Evolutionary conservation across 1,139 yeast genomes (phyloP).

Genomic region (Hemisphaericaspora subhashii): DNA sequence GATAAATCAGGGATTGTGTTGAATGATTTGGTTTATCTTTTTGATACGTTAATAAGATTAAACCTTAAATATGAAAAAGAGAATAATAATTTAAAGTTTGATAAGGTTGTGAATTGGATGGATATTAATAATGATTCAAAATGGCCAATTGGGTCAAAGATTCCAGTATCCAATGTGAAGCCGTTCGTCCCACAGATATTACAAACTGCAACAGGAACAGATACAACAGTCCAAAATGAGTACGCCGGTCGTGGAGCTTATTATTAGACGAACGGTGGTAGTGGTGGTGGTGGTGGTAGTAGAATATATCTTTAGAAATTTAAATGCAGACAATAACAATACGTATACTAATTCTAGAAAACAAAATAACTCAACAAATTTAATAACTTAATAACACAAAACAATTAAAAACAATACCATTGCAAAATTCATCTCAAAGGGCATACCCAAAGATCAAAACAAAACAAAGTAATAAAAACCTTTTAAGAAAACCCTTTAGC

Average conservation of each 20-base stretch:
- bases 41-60: conserved; percentile 39
- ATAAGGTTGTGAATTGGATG: conserved; percentile 36
- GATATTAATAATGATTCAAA: conserved; percentile 40
- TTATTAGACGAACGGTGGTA: too few species aligned
- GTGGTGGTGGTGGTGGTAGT: too few species aligned
- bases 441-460: too few species aligned
- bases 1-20: conserved; percentile 37
- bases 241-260: conserved; percentile 16
- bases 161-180: conserved; percentile 28
- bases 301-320: too few species aligned
- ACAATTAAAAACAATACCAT: too few species aligned
- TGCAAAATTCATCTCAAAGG: too few species aligned
- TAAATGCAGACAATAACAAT: too few species aligned
- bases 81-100: conserved; percentile 42
- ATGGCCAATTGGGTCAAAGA: conserved; percentile 47
- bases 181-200: conserved; percentile 14
- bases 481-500: too few species aligned
- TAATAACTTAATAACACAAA: too few species aligned
- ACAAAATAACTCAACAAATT: too few species aligned
- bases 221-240: conserved; percentile 3
- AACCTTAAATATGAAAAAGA: conserved; percentile 45
- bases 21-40: conserved; percentile 38
- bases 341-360: too few species aligned
- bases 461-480: too few species aligned
- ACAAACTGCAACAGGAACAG: background rate